These are phyloP conservation scores for Leccinum obscurum DNA, from an alignment of 768 basidiomycete species.

Conservation along the genomic window DNA sequence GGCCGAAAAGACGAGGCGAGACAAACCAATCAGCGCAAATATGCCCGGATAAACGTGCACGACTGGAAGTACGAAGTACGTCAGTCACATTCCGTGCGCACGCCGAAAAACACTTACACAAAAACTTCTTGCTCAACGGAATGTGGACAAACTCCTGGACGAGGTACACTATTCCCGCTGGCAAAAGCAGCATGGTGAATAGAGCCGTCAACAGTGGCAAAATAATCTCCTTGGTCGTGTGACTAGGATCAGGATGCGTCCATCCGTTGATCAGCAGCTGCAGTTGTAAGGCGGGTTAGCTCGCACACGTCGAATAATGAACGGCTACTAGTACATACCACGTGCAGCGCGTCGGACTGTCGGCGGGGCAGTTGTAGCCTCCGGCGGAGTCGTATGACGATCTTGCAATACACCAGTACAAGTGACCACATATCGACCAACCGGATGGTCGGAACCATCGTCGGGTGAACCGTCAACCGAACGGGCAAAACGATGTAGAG, in stretches of 20 bases:
- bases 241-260: slow-evolving; percentile 65
- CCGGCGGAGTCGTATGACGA: slow-evolving; percentile 55
- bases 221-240: slow-evolving; percentile 72
- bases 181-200: slow-evolving; percentile 62
- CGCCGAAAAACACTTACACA: slow-evolving; percentile 52
- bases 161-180: slow-evolving; percentile 49
- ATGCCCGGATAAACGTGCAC: slow-evolving; percentile 69
- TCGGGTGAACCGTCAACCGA: slow-evolving; percentile 58
- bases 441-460: slow-evolving; percentile 63
- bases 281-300: slow-evolving; percentile 15
- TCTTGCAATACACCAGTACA: slow-evolving; percentile 76
- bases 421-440: slow-evolving; percentile 82
- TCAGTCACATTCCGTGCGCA: slow-evolving; percentile 9
- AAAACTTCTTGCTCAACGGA: slow-evolving; percentile 48
- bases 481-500: slow-evolving; percentile 78
- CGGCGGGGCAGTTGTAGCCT: slow-evolving; percentile 43
- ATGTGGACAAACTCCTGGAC: slow-evolving; percentile 38
- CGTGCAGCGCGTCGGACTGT: slow-evolving; percentile 51
- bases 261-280: slow-evolving; percentile 74
- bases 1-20: slow-evolving; percentile 47
- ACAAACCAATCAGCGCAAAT: slow-evolving; percentile 59
- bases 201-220: slow-evolving; percentile 54
- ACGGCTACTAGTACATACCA: slow-evolving; percentile 41
- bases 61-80: slow-evolving; percentile 38
- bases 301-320: neutral